Conservation (phyloP, 1,284 basidiomycete genomes). For the Trametes hirsuta region DNA sequence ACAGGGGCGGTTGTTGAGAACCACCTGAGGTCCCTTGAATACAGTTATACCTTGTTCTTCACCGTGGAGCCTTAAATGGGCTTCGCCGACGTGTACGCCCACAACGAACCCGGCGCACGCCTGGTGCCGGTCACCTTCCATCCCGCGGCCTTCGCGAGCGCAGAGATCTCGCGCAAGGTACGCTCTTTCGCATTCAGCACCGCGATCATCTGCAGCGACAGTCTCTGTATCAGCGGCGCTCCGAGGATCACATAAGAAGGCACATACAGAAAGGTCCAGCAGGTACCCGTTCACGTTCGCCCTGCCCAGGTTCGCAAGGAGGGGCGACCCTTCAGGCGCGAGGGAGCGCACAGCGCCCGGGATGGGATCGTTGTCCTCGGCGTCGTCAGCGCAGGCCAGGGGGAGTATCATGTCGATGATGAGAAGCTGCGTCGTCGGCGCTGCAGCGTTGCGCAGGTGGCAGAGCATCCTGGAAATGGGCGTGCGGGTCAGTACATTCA, state of each 20-base stretch:
- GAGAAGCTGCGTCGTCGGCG: conserved; percentile 16
- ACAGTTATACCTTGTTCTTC: no score
- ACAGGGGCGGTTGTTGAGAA: no score
- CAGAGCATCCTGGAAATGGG: conserved; percentile 13
- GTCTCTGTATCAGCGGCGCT: not conserved
- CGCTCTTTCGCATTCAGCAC: conserved; percentile 72
- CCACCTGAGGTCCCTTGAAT: not conserved
- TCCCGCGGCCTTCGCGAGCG: conserved; percentile 62
- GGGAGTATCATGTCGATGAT: conserved; percentile 18
- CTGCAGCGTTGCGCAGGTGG: conserved; percentile 12
- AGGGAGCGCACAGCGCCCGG: conserved; percentile 32
- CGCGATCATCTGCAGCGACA: conserved; percentile 59
- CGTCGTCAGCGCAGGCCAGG: conserved; percentile 14
- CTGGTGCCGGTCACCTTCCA: conserved; percentile 59
- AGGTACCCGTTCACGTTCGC: conserved; percentile 7
- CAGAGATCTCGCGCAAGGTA: conserved; percentile 64
- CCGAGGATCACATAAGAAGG: conserved; percentile 46
- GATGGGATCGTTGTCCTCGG: conserved; percentile 30
- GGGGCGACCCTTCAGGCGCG: conserved; percentile 43
- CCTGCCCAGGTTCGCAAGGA: conserved; percentile 9
- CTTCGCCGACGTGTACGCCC: conserved; percentile 66
- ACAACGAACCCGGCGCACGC: conserved; percentile 55
- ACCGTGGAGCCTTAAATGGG: conserved; percentile 39
- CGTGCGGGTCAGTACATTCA: no score
- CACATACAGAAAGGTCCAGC: conserved; percentile 66